phyloP scores from a whole-genome alignment of 306 rosid species.

The Prunus armeniaca region DNA sequence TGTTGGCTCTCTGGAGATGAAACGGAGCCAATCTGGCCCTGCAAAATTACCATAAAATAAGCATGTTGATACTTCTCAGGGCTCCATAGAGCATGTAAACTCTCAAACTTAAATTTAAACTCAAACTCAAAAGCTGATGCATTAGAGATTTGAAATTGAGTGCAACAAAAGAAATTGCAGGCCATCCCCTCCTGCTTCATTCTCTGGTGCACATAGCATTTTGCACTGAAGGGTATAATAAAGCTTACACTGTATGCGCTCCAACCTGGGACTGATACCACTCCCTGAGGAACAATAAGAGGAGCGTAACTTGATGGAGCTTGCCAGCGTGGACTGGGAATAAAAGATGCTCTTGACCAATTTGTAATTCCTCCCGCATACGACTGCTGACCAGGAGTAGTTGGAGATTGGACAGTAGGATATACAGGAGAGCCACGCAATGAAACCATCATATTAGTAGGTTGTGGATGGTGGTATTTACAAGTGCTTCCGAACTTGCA shows the following conservation, averaged over 20 bases:
- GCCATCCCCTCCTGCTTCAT: not conserved
- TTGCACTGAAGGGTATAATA: slow-evolving; percentile 24
- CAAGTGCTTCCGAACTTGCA: slow-evolving; percentile 93
- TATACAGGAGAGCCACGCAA: slow-evolving; percentile 80
- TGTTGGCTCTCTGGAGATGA: slow-evolving; percentile 72
- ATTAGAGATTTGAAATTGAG: not conserved
- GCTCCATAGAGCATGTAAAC: not conserved
- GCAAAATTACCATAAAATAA: slow-evolving; percentile 36
- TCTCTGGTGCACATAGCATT: not conserved
- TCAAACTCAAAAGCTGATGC: not conserved
- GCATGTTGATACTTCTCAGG: slow-evolving; percentile 20
- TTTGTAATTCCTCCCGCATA: slow-evolving; percentile 78
- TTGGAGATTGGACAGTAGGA: slow-evolving; percentile 86
- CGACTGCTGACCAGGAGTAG: slow-evolving; percentile 86
- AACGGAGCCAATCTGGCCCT: slow-evolving; percentile 91
- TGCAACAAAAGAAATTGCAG: not conserved
- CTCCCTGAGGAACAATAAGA: slow-evolving; percentile 85
- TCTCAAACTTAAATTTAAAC: not conserved
- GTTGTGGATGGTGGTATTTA: slow-evolving; percentile 97
- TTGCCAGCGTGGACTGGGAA: slow-evolving; percentile 98
- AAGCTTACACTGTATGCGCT: slow-evolving; percentile 74
- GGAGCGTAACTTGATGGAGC: slow-evolving; percentile 91
- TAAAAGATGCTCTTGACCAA: slow-evolving; percentile 90
- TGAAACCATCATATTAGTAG: slow-evolving; percentile 85
- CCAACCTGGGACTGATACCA: slow-evolving; percentile 95